Evolutionary conservation across 768 basidiomycete species (phyloP), one percentile per base, ranked within the genome.

Genomic region (Mycena galericulata): DNA sequence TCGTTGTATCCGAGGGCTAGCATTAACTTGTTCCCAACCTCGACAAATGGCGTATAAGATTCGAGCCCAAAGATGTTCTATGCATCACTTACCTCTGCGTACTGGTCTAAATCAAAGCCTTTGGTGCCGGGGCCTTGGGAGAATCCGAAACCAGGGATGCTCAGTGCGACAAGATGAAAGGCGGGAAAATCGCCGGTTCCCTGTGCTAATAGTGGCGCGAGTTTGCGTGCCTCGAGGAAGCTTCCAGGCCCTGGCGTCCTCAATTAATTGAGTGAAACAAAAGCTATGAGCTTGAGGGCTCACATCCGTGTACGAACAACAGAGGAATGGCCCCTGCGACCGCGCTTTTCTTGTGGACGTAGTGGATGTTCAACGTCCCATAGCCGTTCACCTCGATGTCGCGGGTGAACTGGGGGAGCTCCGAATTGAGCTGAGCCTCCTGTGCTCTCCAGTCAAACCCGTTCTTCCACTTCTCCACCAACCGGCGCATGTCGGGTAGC

Each of bases 81-180:
- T 9, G 36, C 17, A 36, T 17, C 12, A 60, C 69, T 12, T 47
- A 86, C 89, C 78, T 91, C 87, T 1, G 88, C 88, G 54, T 84
- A 88, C 62, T 90, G 87, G 1, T 73, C 38, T 1, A 77, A 34
- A 4, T 65, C 70, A 61, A 90, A 90, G 2, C 87, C 88, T 69
- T 80, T 80, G 71, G 85, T 87, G 41, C 72, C 81, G 4, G 87
- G 84, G 1, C 83, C 86, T 15, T 87, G 81, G 0, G 89, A 90
- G 73, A 90, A 91, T 0, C 89, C 90, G 76, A 76, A 91, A 0
- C 88, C 88, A 15, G 90, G 90, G 3, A 91, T 70, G 69, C 88
- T 86, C 12, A 85, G 69, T 0, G 86, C 87, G 1, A 92, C 88
- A 24, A 91, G 88, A 64, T 91, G 90, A 72, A 90, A 90, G 32